Evolutionary conservation across 345 rosid species (phyloP).

Genomic region (Passiflora organensis): DNA sequence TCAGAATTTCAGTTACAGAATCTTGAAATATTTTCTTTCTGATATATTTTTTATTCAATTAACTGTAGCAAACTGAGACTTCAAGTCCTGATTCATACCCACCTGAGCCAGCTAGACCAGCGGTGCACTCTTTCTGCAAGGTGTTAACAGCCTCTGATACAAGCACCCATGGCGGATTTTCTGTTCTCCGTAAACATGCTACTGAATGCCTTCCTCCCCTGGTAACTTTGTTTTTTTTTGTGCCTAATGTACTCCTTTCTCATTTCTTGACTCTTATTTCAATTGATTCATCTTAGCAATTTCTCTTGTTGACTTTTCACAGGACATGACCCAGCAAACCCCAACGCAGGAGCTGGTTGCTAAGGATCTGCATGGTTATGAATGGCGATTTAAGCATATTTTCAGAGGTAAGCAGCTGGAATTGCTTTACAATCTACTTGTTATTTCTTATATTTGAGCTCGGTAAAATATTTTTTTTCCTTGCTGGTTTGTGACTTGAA

Average conservation of each 20-base stretch:
- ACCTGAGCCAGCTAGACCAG: conserved; percentile 41
- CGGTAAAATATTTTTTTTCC: no score
- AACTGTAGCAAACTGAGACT: conserved; percentile 53
- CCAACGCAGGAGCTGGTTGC: conserved; percentile 93
- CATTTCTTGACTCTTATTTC: background rate
- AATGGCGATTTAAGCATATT: conserved; percentile 95
- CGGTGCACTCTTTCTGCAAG: conserved; percentile 77
- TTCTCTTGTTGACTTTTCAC: background rate
- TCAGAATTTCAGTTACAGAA: background rate
- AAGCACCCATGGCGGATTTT: conserved; percentile 97
- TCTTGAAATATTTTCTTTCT: background rate
- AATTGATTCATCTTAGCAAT: background rate
- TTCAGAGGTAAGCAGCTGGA: conserved; percentile 56
- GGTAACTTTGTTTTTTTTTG: conserved; percentile 36
- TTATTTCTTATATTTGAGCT: background rate
- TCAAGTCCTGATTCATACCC: conserved; percentile 44
- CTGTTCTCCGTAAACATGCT: conserved; percentile 87
- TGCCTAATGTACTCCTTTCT: background rate
- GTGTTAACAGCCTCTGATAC: conserved; percentile 94
- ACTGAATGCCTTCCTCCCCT: conserved; percentile 87
- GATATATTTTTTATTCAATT: background rate
- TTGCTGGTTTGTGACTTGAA: background rate
- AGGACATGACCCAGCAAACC: conserved; percentile 86
- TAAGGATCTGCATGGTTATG: conserved; percentile 84
- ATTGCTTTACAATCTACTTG: background rate